Base-by-base conservation (phyloP, 2,329 filamentous ascomycete species). In the Apiospora arundinis region DNA sequence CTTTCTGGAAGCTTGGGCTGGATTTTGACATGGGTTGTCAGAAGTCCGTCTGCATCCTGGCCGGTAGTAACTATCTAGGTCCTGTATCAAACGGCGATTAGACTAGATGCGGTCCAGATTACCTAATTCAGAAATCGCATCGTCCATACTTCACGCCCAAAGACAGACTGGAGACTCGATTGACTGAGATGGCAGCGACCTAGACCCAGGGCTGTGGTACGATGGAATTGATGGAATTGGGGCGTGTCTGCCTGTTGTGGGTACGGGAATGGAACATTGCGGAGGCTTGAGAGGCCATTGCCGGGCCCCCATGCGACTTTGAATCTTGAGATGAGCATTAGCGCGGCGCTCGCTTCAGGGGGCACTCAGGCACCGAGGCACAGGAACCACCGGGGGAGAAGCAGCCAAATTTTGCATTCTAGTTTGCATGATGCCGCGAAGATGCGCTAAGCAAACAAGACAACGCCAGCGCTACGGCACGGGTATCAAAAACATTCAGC, bases 391-490 rank as follows among this genome's bases (percentile, higher is more conserved):
- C 9, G 37, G 5, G 37, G 12, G 40, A 23, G n/a, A 56, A 32
- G 5, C 49, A 18, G 14, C 49, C 25, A 56, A 56, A 52, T 32
- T 32, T 32, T 25, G 25, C 49, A 6, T 9, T n/a, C n/a, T n/a
- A n/a, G n/a, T n/a, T 37, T 14, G 52, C 52, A 21, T 60, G 52
- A 60, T 32, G 52, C 16, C 7, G 52, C 18, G 18, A n/a, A 21
- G 28, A 7, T 21, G 52, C 52, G 52, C 52, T 60, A 60, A 18
- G 32, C 32, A 28, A 60, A 37, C 52, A 60, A 60, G 52, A 60
- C 52, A 21, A 32, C 52, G 52, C 52, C 28, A 60, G 28, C 52
- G 52, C 52, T 60, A 32, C 52, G 52, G 52, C 52, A 60, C 52
- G 52, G 52, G 32, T 63, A 7, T 32, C 25, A 18, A 21, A 18